Evolutionary conservation across 148 eudicot species (phyloP).

Genomic region (Vaccinium vitisidaea): DNA sequence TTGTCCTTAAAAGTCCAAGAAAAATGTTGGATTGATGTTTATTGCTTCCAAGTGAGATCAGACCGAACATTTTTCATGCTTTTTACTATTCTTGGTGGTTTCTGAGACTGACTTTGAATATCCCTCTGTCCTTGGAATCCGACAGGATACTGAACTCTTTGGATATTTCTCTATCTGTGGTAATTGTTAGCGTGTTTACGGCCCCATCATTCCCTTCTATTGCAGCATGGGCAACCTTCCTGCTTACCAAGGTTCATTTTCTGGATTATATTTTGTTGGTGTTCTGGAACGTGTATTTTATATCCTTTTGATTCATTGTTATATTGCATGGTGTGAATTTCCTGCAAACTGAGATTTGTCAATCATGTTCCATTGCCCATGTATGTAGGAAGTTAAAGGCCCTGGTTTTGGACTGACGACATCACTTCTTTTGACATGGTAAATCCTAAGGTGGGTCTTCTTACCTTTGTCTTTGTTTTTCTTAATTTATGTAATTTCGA

Average conservation of each 20-base stretch:
- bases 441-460: slow-evolving; percentile 17
- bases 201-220: slow-evolving; percentile 88
- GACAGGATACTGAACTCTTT: slow-evolving; percentile 76
- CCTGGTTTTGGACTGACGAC: slow-evolving; percentile 93
- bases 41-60: no score
- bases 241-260: slow-evolving; percentile 82
- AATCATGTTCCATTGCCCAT: slow-evolving; percentile 15
- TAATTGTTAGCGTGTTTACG: slow-evolving; percentile 97
- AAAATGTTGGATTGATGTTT: no score
- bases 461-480: not conserved
- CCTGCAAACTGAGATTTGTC: slow-evolving; percentile 4
- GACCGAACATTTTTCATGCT: no score
- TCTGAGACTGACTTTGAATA: slow-evolving; percentile 43
- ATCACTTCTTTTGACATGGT: slow-evolving; percentile 93
- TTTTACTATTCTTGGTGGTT: no score
- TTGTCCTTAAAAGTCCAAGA: no score
- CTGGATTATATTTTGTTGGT: slow-evolving; percentile 16
- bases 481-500: slow-evolving; percentile 4
- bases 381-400: slow-evolving; percentile 86
- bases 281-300: not conserved
- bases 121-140: slow-evolving; percentile 87
- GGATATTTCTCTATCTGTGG: slow-evolving; percentile 93
- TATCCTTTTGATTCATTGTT: not conserved
- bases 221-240: slow-evolving; percentile 98
- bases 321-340: not conserved